phyloP scores from a whole-genome alignment of 192 early-diverging fungal genomes.

The Coemansia sp. region DNA sequence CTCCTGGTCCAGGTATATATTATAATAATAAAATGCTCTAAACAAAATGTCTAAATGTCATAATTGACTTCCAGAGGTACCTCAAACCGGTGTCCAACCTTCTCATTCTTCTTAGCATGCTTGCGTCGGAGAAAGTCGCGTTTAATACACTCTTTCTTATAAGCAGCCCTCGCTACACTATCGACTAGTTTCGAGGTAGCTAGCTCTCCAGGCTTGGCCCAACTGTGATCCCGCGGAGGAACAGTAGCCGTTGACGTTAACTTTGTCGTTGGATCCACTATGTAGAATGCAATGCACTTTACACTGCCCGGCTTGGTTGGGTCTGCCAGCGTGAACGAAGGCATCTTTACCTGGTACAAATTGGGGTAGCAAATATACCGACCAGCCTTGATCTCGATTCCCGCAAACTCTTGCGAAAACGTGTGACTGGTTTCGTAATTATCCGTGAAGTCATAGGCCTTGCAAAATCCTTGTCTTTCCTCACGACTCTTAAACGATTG shows the following conservation, averaged over 20 bases:
- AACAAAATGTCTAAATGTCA: neutral
- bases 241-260: neutral
- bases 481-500: no score
- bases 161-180: neutral
- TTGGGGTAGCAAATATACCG: neutral
- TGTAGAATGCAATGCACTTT: constrained; percentile 2
- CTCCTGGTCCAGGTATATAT: neutral
- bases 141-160: neutral
- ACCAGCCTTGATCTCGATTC: neutral
- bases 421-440: neutral
- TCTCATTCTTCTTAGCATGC: neutral
- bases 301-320: neutral
- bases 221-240: neutral
- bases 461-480: neutral
- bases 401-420: neutral
- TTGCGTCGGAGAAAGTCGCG: neutral
- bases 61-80: neutral
- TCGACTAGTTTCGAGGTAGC: no score
- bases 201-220: neutral
- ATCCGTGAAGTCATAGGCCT: neutral
- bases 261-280: neutral
- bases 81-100: neutral
- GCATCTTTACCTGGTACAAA: neutral
- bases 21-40: neutral
- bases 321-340: neutral